phyloP scores from a whole-genome alignment of 2,329 filamentous ascomycete species.

The Sarocladium brachiariae region DNA sequence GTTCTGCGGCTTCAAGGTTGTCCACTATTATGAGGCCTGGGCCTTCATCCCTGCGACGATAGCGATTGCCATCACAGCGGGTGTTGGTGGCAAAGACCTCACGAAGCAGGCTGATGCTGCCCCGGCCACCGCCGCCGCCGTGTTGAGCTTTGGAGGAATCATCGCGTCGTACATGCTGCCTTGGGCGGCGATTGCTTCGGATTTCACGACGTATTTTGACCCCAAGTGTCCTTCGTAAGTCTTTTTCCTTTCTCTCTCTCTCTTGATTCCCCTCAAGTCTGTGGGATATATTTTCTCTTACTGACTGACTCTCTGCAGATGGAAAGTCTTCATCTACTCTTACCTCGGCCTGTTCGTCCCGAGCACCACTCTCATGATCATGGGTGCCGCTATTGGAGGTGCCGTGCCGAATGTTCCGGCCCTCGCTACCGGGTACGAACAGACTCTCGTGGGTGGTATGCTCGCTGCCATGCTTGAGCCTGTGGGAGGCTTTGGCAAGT shows the following conservation, averaged over 20 bases:
- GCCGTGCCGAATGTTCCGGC: slow-evolving; percentile 45
- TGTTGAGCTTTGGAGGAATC: slow-evolving; percentile 53
- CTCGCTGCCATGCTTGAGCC: slow-evolving; percentile 52
- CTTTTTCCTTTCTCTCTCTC: background rate
- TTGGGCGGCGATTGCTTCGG: slow-evolving; percentile 51
- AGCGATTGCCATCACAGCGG: slow-evolving; percentile 46
- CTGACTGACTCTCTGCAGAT: slow-evolving; percentile 17
- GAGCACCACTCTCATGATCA: slow-evolving; percentile 52
- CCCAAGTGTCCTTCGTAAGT: slow-evolving; percentile 46
- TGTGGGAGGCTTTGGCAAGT: slow-evolving; percentile 54
- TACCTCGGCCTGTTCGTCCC: slow-evolving; percentile 50
- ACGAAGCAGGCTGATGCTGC: slow-evolving; percentile 37
- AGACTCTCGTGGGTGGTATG: slow-evolving; percentile 49
- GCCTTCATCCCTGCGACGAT: slow-evolving; percentile 50
- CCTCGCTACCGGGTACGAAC: slow-evolving; percentile 48
- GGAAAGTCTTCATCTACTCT: slow-evolving; percentile 46
- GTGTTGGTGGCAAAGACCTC: slow-evolving; percentile 45
- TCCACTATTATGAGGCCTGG: slow-evolving; percentile 53
- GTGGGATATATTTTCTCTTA: background rate
- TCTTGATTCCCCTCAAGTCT: too few species aligned
- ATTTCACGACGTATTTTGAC: slow-evolving; percentile 55
- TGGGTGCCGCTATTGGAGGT: slow-evolving; percentile 58
- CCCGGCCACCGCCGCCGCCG: slow-evolving; percentile 35
- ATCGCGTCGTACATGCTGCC: slow-evolving; percentile 59
- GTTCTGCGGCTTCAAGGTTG: slow-evolving; percentile 51